Percentiles rank a stretch among this genome's conserved stretches.
Conservation (phyloP, 331 rosid genomes). For the Phaseolus coccineus region DNA sequence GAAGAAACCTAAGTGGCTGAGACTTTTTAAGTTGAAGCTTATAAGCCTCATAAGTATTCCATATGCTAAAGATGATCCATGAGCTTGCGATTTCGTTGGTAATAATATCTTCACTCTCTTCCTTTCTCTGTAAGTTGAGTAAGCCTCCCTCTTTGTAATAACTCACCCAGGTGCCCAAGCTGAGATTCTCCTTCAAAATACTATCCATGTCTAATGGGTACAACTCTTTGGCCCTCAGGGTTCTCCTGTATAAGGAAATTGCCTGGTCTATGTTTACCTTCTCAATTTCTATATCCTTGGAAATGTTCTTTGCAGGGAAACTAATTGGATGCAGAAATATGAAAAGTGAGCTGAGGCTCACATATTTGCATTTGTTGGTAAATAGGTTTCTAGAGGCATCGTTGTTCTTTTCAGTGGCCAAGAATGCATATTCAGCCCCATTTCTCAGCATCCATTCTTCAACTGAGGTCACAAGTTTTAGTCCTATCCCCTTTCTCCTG, state of each 20-base stretch:
- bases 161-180: slow-evolving; percentile 76
- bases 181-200: slow-evolving; percentile 72
- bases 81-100: slow-evolving; percentile 53
- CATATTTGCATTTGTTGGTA: slow-evolving; percentile 67
- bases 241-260: slow-evolving; percentile 42
- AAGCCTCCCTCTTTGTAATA: slow-evolving; percentile 64
- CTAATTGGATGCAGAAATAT: slow-evolving; percentile 62
- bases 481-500: slow-evolving; percentile 76
- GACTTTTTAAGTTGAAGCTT: slow-evolving; percentile 65
- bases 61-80: slow-evolving; percentile 76
- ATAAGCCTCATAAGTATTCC: slow-evolving; percentile 68
- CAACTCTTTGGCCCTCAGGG: slow-evolving; percentile 57
- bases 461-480: slow-evolving; percentile 65
- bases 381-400: slow-evolving; percentile 68
- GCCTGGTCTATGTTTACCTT: slow-evolving; percentile 54
- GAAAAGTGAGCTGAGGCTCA: slow-evolving; percentile 62
- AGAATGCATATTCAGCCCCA: slow-evolving; percentile 69
- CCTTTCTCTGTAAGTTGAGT: slow-evolving; percentile 43
- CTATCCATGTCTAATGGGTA: slow-evolving; percentile 67
- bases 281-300: slow-evolving; percentile 59
- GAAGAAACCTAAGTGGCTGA: slow-evolving; percentile 58
- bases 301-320: slow-evolving; percentile 40
- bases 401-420: slow-evolving; percentile 71
- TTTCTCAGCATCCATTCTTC: slow-evolving; percentile 81
- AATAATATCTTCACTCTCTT: slow-evolving; percentile 33